phyloP scores from a whole-genome alignment of 371 early-diverging fungal genomes.

The Encephalitozoon intestinalis region DNA sequence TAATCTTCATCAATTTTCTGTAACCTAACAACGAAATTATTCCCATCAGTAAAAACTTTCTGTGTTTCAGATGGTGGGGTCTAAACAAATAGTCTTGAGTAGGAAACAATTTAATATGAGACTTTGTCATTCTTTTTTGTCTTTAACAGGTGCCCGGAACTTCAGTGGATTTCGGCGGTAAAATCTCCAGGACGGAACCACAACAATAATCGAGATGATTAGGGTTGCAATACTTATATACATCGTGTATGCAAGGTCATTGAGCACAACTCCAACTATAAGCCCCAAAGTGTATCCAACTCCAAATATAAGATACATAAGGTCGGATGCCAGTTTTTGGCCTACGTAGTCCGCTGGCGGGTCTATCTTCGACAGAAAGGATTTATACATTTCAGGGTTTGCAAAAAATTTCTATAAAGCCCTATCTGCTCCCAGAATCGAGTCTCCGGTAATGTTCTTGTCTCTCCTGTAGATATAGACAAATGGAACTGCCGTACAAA shows the following conservation, averaged over 20 bases:
- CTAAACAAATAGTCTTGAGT: background rate
- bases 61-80: background rate
- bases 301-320: slow-evolving; percentile 48
- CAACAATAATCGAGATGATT: slow-evolving; percentile 22
- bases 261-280: slow-evolving; percentile 36
- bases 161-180: slow-evolving; percentile 57
- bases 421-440: background rate
- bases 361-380: slow-evolving; percentile 40
- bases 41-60: background rate
- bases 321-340: slow-evolving; percentile 50
- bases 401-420: background rate
- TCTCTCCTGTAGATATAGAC: background rate
- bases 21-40: background rate
- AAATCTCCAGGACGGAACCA: slow-evolving; percentile 59
- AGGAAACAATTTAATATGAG: background rate
- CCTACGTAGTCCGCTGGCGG: slow-evolving; percentile 59
- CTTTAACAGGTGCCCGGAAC: slow-evolving; percentile 41
- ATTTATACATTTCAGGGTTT: slow-evolving; percentile 5
- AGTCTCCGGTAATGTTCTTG: background rate
- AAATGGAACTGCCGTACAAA: slow-evolving; percentile 1
- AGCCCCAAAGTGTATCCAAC: slow-evolving; percentile 50
- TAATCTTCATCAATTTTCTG: background rate
- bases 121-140: background rate
- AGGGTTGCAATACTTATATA: slow-evolving; percentile 32
- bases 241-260: slow-evolving; percentile 52